Conservation (phyloP, 1,284 basidiomycete species). For the Heterobasidion parviporum region DNA sequence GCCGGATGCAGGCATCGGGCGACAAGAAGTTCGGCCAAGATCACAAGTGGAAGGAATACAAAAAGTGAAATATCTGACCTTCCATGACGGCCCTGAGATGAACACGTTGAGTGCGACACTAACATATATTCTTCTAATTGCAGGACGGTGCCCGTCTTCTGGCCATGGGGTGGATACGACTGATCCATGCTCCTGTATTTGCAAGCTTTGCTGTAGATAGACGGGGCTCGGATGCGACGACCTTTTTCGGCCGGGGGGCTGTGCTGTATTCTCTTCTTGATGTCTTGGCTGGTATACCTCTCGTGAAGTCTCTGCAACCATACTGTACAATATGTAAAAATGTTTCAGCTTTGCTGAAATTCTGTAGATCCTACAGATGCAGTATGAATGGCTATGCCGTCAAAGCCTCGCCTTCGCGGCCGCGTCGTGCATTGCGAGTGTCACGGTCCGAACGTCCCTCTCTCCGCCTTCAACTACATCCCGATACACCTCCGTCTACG, state of each 20-base stretch:
- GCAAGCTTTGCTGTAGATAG: too few relatives aligned
- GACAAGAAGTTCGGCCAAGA: constrained; percentile 64
- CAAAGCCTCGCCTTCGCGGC: constrained; percentile 26
- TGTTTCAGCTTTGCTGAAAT: too few relatives aligned
- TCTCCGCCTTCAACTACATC: constrained; percentile 24
- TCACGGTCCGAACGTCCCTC: constrained; percentile 17
- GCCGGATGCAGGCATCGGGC: constrained; percentile 28
- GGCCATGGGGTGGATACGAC: constrained; percentile 21
- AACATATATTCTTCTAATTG: constrained; percentile 2
- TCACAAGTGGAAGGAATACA: constrained; percentile 62
- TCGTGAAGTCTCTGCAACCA: too few relatives aligned
- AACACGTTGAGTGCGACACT: neutral
- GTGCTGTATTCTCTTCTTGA: too few relatives aligned
- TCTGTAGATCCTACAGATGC: neutral
- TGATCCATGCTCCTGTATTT: neutral
- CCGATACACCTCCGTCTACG: constrained; percentile 32
- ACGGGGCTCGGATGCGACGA: too few relatives aligned
- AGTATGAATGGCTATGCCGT: constrained; percentile 1
- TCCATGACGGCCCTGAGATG: neutral
- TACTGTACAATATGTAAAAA: too few relatives aligned
- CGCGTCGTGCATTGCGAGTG: constrained; percentile 21
- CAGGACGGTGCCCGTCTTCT: constrained; percentile 28
- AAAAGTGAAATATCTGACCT: constrained; percentile 29
- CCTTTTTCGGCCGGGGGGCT: too few relatives aligned
- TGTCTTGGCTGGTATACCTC: too few relatives aligned